Conservation (phyloP, 139 green algal species). For the Prasinococcaceae sp. region DNA sequence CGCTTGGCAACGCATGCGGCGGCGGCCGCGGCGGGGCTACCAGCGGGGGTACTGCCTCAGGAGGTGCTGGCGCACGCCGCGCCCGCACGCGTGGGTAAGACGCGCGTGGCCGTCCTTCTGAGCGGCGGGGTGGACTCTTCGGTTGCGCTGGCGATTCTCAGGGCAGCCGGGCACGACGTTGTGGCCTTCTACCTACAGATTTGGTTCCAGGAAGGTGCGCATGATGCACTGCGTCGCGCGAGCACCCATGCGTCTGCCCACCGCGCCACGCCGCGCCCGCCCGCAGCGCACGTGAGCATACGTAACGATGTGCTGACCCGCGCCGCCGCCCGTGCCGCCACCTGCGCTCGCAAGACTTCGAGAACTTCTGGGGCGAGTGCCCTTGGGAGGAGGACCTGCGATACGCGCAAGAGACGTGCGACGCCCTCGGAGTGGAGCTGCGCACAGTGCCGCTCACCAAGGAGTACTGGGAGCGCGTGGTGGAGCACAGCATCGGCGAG, state of each 20-base stretch:
- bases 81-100: too few relatives aligned
- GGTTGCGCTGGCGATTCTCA: constrained; percentile 64
- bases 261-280: not conserved
- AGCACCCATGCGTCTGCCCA: not conserved
- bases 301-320: not conserved
- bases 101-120: constrained; percentile 31
- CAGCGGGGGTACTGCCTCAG: too few relatives aligned
- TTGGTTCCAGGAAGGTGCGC: constrained; percentile 58
- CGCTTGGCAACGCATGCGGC: too few relatives aligned
- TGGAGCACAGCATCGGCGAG: constrained; percentile 61
- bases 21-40: too few relatives aligned
- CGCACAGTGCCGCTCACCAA: constrained; percentile 53
- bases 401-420: constrained; percentile 57
- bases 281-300: not conserved
- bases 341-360: constrained; percentile 57
- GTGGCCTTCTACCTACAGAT: constrained; percentile 83
- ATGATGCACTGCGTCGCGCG: not conserved
- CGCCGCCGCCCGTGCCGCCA: not conserved
- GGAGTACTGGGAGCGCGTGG: constrained; percentile 84
- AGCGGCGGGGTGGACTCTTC: constrained; percentile 93
- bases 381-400: constrained; percentile 95
- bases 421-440: constrained; percentile 46
- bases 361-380: constrained; percentile 79
- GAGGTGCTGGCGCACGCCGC: too few relatives aligned
- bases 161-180: constrained; percentile 22